Evolutionary conservation across 164 flowering plant species (phyloP), one percentile per base, ranked within the genome.

Genomic region (Buxus sempervirens): DNA sequence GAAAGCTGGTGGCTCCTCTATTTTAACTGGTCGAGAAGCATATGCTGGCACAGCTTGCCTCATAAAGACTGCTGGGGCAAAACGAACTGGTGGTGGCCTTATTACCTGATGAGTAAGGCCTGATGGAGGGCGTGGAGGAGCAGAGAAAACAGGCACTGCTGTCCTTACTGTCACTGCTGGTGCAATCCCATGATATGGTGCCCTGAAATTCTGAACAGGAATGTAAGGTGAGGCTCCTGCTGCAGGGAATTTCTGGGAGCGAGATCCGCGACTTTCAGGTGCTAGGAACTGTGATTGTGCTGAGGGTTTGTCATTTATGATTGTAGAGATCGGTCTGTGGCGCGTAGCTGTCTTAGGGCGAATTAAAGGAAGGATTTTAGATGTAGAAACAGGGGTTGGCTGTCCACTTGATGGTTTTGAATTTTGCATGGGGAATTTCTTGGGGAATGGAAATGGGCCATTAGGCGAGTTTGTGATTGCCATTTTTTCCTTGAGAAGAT

Each of bases 91-190:
- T 10, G 78, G 75, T 7, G 72, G 65, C 58, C 75, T 82, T 75
- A 88, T 75, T 55, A 80, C 69, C 38, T 60, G 86, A 48, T 83
- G 72, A 25, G 79, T 64, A 26, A 57, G 64, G 12, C 62, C 58
- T 21, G 73, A 22, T 51, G 78, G 79, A 13, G 84, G 88, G 22
- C 69, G 73, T 13, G 85, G 92, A 8, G 93, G 94, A 32, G 98
- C 88, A 26, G 97, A 84, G 79, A 80, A 90, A 56, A 84, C 89
- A 45, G 98, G 98, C 27, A 88, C 80, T 26, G 88, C 82, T 20
- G 81, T 90, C 76, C 98, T 86, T 59, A 90, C 80, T 4, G 94
- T 88, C 68, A 95, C 97, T 63, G 98, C 89, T 1, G 86, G 97
- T 53, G 98, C 97, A 62, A 87, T 69, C 13, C 90, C 79, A 62